Conservation (phyloP, 1,139 yeast species). For the Martiniozyma asiatica region DNA sequence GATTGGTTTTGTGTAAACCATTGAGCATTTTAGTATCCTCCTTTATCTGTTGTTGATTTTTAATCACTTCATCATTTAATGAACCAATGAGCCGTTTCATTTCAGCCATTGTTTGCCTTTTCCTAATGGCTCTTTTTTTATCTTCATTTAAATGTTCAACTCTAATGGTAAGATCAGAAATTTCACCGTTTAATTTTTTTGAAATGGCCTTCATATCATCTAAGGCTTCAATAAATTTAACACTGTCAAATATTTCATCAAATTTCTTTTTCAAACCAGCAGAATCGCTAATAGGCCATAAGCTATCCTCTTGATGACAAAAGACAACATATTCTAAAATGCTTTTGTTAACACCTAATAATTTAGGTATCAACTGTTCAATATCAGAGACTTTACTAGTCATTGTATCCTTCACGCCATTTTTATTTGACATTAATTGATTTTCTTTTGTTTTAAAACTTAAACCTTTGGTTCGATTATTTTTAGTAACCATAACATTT, state of each 20-base stretch:
- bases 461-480: slow-evolving; percentile 37
- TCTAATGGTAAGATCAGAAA: slow-evolving; percentile 63
- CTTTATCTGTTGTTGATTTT: slow-evolving; percentile 38
- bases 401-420: slow-evolving; percentile 60
- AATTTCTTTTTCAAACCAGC: slow-evolving; percentile 78
- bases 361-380: slow-evolving; percentile 69
- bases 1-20: slow-evolving; percentile 60
- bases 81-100: slow-evolving; percentile 33
- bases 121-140: slow-evolving; percentile 56
- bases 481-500: slow-evolving; percentile 60
- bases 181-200: slow-evolving; percentile 67
- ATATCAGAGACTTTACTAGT: slow-evolving; percentile 80
- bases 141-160: slow-evolving; percentile 69
- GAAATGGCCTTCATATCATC: slow-evolving; percentile 66
- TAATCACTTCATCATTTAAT: slow-evolving; percentile 38
- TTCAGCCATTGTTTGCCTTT: slow-evolving; percentile 35
- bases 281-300: slow-evolving; percentile 96
- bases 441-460: slow-evolving; percentile 90
- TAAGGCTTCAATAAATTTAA: slow-evolving; percentile 82
- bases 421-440: slow-evolving; percentile 50
- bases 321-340: slow-evolving; percentile 86
- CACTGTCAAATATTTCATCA: slow-evolving; percentile 93
- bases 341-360: slow-evolving; percentile 80
- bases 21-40: slow-evolving; percentile 49
- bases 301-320: slow-evolving; percentile 94